Percentiles rank a stretch among this genome's conserved stretches.
Conservation (phyloP, 2,329 filamentous ascomycete species). For the Talaromyces islandicus region DNA sequence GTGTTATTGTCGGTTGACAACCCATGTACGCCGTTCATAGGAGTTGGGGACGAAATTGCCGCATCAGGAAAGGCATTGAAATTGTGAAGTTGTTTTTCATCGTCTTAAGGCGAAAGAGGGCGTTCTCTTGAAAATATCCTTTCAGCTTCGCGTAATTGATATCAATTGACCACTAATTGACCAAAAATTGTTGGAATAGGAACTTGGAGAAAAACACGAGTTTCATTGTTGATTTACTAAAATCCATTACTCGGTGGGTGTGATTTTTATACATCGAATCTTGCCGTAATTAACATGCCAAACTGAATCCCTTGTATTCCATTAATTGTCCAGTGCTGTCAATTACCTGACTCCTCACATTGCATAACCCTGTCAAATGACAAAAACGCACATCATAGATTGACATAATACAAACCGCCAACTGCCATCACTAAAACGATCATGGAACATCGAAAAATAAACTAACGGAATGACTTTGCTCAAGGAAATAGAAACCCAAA, state of each 20-base stretch:
- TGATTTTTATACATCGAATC: too few species aligned
- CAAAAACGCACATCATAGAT: not conserved
- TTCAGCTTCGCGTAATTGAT: not conserved
- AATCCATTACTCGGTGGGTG: too few species aligned
- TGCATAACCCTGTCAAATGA: not conserved
- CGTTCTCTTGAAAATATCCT: not conserved
- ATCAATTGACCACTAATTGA: not conserved
- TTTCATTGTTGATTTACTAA: not conserved
- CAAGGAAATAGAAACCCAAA: too few species aligned
- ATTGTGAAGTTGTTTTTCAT: not conserved
- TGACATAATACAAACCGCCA: not conserved
- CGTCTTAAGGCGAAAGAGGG: too few species aligned
- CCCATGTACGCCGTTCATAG: not conserved
- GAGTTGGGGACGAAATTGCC: not conserved
- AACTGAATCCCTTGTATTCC: too few species aligned
- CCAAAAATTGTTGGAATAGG: not conserved
- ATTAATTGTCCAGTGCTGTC: not conserved
- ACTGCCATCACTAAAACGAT: not conserved
- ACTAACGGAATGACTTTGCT: too few species aligned
- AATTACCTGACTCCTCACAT: not conserved
- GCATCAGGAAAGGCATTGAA: not conserved
- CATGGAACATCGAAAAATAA: too few species aligned
- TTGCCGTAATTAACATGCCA: not conserved
- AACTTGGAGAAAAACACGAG: not conserved
- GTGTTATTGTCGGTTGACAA: not conserved